Conservation (phyloP, 208 protist genomes). For the Trypanosomatidae sp. region DNA sequence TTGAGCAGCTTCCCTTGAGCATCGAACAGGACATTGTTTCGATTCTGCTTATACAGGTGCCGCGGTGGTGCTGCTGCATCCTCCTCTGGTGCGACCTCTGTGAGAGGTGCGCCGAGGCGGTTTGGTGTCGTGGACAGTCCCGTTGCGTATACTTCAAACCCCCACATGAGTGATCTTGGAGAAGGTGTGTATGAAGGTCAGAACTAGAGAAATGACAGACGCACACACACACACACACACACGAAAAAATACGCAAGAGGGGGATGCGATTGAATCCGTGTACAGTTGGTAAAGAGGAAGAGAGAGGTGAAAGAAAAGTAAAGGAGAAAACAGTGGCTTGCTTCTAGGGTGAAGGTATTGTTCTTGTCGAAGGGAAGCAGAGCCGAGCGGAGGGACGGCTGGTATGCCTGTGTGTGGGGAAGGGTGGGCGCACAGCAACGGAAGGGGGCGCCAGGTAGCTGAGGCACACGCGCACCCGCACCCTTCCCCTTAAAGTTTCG, state of each 20-base stretch:
- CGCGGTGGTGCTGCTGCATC: slow-evolving; percentile 12
- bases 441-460: not conserved
- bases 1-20: slow-evolving; percentile 32
- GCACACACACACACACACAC: not conserved
- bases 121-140: slow-evolving; percentile 18
- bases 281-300: not conserved
- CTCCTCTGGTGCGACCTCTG: not conserved
- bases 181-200: not conserved
- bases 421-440: not conserved
- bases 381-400: not conserved
- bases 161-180: slow-evolving; percentile 25
- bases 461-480: not conserved
- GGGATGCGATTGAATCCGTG: not conserved
- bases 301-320: not conserved
- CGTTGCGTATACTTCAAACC: slow-evolving; percentile 43
- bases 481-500: not conserved
- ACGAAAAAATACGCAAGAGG: not conserved
- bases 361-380: not conserved
- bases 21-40: slow-evolving; percentile 40
- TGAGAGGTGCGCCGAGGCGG: not conserved
- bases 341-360: not conserved
- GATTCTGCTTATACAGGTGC: slow-evolving; percentile 25
- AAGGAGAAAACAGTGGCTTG: not conserved
- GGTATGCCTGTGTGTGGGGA: not conserved
- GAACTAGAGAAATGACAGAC: not conserved